Conservation (phyloP, 768 basidiomycete species). For the Imleria badia region DNA sequence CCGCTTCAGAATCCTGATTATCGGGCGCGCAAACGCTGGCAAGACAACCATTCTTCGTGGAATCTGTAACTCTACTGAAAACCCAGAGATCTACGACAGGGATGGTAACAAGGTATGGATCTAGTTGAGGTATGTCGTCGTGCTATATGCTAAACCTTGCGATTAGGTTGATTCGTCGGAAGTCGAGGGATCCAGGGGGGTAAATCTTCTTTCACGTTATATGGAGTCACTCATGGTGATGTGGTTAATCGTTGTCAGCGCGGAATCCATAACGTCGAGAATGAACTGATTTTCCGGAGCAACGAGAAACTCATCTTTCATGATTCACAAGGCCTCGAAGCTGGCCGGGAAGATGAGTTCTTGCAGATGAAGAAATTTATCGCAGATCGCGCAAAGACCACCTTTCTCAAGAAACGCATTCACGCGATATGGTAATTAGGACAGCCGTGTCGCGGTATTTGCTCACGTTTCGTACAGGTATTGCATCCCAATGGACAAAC, state of each 20-base stretch:
- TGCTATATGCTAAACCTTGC: not conserved
- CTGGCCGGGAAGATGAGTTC: not conserved
- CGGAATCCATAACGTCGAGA: not conserved
- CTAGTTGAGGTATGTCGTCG: not conserved
- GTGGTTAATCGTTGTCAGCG: not conserved
- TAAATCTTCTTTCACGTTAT: not conserved
- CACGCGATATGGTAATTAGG: no score
- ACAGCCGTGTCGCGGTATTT: not conserved
- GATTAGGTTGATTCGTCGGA: not conserved
- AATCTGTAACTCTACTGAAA: not conserved
- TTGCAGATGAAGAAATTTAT: not conserved
- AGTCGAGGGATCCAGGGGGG: not conserved
- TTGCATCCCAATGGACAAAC: not conserved
- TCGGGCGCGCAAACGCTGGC: not conserved
- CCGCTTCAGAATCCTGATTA: not conserved
- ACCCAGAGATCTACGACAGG: not conserved
- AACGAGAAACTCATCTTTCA: not conserved
- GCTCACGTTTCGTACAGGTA: not conserved
- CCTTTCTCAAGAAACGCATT: not conserved
- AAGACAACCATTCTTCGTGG: not conserved
- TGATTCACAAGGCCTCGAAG: conserved; percentile 3
- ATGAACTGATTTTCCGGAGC: not conserved
- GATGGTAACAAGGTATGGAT: not conserved
- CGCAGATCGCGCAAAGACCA: not conserved
- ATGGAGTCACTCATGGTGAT: not conserved